These are phyloP conservation scores for Peltaster fructicola DNA, from an alignment of 2,329 filamentous ascomycete genomes.

Conservation along the genomic window DNA sequence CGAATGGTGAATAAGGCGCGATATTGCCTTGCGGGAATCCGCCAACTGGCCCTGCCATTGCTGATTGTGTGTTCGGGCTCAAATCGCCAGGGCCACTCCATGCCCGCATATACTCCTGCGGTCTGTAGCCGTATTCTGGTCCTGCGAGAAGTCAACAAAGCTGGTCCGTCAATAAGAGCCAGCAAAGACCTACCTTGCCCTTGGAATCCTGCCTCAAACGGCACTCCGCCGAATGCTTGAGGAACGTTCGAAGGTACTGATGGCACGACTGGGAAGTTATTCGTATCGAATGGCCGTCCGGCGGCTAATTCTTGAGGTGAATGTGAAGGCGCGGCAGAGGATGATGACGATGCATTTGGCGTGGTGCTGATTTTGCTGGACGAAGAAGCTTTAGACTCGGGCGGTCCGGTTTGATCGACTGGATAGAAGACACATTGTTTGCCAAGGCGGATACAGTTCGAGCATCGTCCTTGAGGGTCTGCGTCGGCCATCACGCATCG, in stretches of 20 bases:
- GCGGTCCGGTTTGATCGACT: conserved; percentile 39
- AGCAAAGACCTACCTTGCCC: neutral
- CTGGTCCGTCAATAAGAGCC: neutral
- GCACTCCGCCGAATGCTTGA: conserved; percentile 1
- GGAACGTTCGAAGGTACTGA: conserved; percentile 3
- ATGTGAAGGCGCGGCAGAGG: conserved; percentile 12
- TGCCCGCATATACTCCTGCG: neutral
- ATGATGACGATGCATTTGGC: conserved; percentile 12
- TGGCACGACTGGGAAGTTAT: conserved; percentile 1
- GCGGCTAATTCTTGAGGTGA: conserved; percentile 7
- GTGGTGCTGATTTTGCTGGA: conserved; percentile 7
- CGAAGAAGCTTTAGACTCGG: conserved; percentile 12
- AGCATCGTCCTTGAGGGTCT: conserved; percentile 60
- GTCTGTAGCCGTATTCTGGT: conserved; percentile 1
- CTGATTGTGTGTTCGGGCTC: neutral
- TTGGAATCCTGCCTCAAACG: too few relatives aligned
- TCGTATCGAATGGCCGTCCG: conserved; percentile 6
- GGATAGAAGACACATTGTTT: conserved; percentile 89
- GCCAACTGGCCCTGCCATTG: conserved; percentile 1
- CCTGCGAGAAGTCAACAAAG: conserved; percentile 1
- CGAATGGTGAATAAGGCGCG: conserved; percentile 7
- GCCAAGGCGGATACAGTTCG: conserved; percentile 84
- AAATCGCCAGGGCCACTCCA: neutral
- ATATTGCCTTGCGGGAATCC: neutral
- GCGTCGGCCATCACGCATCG: conserved; percentile 63